Conservation (phyloP, 2,329 filamentous ascomycete species). For the Fusarium poae region DNA sequence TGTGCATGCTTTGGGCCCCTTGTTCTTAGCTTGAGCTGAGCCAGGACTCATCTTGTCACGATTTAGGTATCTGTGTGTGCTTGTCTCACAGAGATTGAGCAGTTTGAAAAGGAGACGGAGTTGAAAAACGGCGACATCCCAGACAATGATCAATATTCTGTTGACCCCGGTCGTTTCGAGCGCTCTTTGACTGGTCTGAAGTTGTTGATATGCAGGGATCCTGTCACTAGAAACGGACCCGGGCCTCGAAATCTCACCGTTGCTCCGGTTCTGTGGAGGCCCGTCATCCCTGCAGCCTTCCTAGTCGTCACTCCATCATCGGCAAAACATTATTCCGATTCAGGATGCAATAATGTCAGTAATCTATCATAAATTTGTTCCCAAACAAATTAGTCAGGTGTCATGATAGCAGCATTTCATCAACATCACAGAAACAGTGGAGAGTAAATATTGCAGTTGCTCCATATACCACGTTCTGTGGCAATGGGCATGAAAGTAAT, state of each 20-base stretch:
- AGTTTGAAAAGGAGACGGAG: conserved; percentile 44
- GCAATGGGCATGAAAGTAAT: conserved; percentile 22
- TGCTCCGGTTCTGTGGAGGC: conserved; percentile 44
- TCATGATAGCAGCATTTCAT: background rate
- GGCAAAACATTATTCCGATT: conserved; percentile 24
- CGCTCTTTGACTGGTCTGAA: conserved; percentile 38
- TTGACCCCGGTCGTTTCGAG: conserved; percentile 33
- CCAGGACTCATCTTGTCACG: conserved; percentile 43
- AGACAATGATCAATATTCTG: conserved; percentile 22
- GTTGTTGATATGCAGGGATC: conserved; percentile 32
- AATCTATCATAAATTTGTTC: background rate
- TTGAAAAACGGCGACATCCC: conserved; percentile 35
- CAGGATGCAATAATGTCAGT: background rate
- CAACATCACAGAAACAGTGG: background rate
- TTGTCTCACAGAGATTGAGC: conserved; percentile 25
- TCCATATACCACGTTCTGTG: conserved; percentile 21
- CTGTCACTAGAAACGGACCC: conserved; percentile 42
- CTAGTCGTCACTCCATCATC: background rate
- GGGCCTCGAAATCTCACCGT: conserved; percentile 49
- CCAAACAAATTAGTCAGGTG: background rate
- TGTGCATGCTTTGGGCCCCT: conserved; percentile 63
- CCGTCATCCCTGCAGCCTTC: background rate
- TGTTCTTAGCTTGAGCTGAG: conserved; percentile 49
- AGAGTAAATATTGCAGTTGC: conserved; percentile 1
- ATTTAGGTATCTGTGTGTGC: conserved; percentile 19